Percentiles rank a stretch among this genome's conserved stretches.
These are phyloP conservation scores for Achlya hypogyna DNA, from an alignment of 352 stramenopile genomes.

Conservation along the genomic window DNA sequence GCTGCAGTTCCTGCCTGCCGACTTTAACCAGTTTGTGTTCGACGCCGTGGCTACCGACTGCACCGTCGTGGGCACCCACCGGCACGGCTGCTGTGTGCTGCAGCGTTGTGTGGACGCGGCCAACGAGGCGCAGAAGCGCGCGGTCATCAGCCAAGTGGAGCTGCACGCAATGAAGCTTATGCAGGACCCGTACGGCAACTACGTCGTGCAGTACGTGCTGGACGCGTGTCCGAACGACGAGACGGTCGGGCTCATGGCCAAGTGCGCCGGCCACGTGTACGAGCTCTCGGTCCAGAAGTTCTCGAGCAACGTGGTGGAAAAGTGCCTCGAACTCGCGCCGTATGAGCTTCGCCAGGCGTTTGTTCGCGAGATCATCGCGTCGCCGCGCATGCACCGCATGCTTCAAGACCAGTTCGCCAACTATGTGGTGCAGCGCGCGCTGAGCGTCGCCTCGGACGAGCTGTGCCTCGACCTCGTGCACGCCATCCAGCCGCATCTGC, in stretches of 20 bases:
- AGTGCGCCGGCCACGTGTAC: constrained; percentile 86
- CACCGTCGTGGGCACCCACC: constrained; percentile 93
- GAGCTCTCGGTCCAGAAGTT: constrained; percentile 98
- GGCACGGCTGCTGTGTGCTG: constrained; percentile 96
- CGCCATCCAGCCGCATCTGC: constrained; percentile 93
- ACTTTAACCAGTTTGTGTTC: constrained; percentile 96
- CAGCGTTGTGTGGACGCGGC: constrained; percentile 93
- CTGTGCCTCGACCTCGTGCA: constrained; percentile 92
- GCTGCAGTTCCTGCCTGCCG: constrained; percentile 89
- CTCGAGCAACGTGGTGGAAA: constrained; percentile 98
- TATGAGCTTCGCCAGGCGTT: constrained; percentile 63
- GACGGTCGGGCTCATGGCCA: constrained; percentile 67
- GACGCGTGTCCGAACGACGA: constrained; percentile 81
- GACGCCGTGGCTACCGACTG: constrained; percentile 93
- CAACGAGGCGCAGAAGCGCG: constrained; percentile 77
- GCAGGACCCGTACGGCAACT: constrained; percentile 89
- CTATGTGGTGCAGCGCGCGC: constrained; percentile 96
- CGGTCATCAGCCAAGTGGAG: constrained; percentile 91
- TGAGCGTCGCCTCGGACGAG: constrained; percentile 91
- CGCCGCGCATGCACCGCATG: constrained; percentile 86
- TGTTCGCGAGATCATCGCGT: constrained; percentile 64
- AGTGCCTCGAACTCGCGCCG: constrained; percentile 93
- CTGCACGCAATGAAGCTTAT: constrained; percentile 95
- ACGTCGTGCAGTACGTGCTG: constrained; percentile 88
- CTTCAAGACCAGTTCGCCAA: constrained; percentile 98